A percentile compares a stretch with the other conserved stretches of the same genome.
Conservation (phyloP, 805 yeast genomes). For the Metschnikowia peoriensis region DNA sequence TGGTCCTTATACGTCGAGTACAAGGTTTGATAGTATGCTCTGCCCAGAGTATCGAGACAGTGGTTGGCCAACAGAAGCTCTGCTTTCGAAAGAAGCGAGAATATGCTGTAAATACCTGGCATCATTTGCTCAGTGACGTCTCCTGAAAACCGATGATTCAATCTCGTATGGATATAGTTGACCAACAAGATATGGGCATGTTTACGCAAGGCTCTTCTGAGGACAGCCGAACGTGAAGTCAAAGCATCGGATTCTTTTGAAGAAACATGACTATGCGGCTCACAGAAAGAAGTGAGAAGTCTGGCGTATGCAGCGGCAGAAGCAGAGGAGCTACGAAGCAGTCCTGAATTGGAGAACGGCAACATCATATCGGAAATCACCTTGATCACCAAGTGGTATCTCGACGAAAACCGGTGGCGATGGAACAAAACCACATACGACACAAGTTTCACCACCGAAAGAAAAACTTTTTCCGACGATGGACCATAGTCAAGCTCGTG, state of each 20-base stretch:
- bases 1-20: slow-evolving; percentile 70
- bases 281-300: slow-evolving; percentile 66
- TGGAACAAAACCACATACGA: slow-evolving; percentile 66
- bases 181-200: slow-evolving; percentile 59
- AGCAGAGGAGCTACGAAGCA: background rate
- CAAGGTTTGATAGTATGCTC: slow-evolving; percentile 61
- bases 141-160: slow-evolving; percentile 48
- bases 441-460: slow-evolving; percentile 44
- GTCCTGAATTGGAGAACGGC: slow-evolving; percentile 28
- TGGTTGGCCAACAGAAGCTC: slow-evolving; percentile 65
- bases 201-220: slow-evolving; percentile 62
- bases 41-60: slow-evolving; percentile 66
- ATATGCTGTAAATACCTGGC: slow-evolving; percentile 57
- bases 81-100: slow-evolving; percentile 65
- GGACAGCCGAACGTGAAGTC: slow-evolving; percentile 52
- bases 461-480: slow-evolving; percentile 25
- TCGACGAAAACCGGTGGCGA: slow-evolving; percentile 63
- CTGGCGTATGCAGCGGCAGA: slow-evolving; percentile 52
- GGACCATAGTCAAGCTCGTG: slow-evolving; percentile 1
- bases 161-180: slow-evolving; percentile 54
- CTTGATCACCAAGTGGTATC: slow-evolving; percentile 65
- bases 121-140: slow-evolving; percentile 47
- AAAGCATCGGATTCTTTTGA: slow-evolving; percentile 34
- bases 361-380: slow-evolving; percentile 52
- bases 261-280: slow-evolving; percentile 49